Conservation (phyloP, 371 early-diverging fungal species). For the Saksenaea oblongispora region DNA sequence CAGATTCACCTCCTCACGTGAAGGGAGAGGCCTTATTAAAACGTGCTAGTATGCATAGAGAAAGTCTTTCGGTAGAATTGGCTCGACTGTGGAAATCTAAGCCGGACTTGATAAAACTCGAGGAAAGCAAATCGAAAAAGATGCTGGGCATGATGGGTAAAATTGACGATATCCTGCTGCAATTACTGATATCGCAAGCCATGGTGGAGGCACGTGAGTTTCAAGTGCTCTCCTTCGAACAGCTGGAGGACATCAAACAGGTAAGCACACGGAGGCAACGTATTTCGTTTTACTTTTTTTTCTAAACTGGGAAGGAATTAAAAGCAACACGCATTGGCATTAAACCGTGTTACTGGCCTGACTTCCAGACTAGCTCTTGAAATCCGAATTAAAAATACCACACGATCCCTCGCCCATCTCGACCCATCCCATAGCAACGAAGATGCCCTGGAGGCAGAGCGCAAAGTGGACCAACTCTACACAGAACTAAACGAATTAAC, state of each 20-base stretch:
- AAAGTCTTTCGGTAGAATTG: conserved; percentile 33
- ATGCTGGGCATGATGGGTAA: conserved; percentile 22
- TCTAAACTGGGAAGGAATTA: background rate
- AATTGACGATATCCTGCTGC: conserved; percentile 55
- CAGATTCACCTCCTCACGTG: background rate
- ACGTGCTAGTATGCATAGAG: background rate
- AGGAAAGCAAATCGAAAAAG: background rate
- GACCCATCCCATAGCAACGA: conserved; percentile 15
- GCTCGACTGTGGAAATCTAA: conserved; percentile 37
- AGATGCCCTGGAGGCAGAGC: conserved; percentile 48
- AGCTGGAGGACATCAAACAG: conserved; percentile 55
- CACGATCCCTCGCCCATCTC: conserved; percentile 48
- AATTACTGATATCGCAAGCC: conserved; percentile 63
- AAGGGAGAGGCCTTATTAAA: conserved; percentile 1
- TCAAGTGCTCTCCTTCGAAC: conserved; percentile 54
- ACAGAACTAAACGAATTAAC: conserved; percentile 66
- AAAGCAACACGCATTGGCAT: conserved; percentile 21
- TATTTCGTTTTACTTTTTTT: background rate
- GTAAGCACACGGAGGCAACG: conserved; percentile 22
- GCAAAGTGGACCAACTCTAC: conserved; percentile 69
- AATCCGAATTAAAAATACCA: conserved; percentile 27
- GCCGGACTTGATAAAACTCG: conserved; percentile 1
- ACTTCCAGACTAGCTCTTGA: conserved; percentile 25
- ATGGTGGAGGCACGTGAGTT: conserved; percentile 63
- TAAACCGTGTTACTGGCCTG: conserved; percentile 16